These are phyloP conservation scores for Zygosaccharomyces pseudobailii DNA, from an alignment of 1,139 yeast species.

Conservation along the genomic window DNA sequence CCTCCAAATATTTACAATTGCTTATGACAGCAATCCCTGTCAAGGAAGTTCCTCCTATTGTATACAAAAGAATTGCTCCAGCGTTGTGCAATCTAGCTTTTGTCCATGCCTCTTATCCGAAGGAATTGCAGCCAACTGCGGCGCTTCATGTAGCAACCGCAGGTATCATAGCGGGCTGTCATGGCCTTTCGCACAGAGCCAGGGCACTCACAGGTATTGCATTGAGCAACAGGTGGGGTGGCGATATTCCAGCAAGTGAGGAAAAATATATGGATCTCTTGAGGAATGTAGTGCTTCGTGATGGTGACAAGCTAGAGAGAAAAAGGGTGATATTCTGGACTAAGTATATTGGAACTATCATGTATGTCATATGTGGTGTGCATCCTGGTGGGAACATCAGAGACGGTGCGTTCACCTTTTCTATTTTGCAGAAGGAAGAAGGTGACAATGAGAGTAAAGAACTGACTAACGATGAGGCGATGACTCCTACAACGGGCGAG, in stretches of 20 bases:
- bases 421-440: slow-evolving; percentile 31
- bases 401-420: slow-evolving; percentile 46
- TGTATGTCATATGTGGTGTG: slow-evolving; percentile 69
- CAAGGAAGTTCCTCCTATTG: slow-evolving; percentile 49
- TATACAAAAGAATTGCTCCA: slow-evolving; percentile 54
- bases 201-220: slow-evolving; percentile 65
- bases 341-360: slow-evolving; percentile 56
- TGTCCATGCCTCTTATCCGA: slow-evolving; percentile 66
- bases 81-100: slow-evolving; percentile 65
- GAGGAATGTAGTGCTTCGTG: slow-evolving; percentile 44
- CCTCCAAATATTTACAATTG: slow-evolving; percentile 47
- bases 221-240: slow-evolving; percentile 71
- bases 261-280: slow-evolving; percentile 41
- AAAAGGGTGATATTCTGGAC: slow-evolving; percentile 58
- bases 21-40: slow-evolving; percentile 50
- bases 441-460: slow-evolving; percentile 25
- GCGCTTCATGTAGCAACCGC: slow-evolving; percentile 63
- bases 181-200: slow-evolving; percentile 62
- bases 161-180: slow-evolving; percentile 64
- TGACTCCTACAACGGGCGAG: slow-evolving; percentile 12
- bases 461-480: slow-evolving; percentile 25
- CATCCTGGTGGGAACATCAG: slow-evolving; percentile 70
- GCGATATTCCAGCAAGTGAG: slow-evolving; percentile 56
- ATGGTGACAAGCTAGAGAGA: slow-evolving; percentile 42
- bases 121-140: slow-evolving; percentile 66